Base-by-base conservation (phyloP, 83 land plant species). In the Diphasiastrum complanatum region DNA sequence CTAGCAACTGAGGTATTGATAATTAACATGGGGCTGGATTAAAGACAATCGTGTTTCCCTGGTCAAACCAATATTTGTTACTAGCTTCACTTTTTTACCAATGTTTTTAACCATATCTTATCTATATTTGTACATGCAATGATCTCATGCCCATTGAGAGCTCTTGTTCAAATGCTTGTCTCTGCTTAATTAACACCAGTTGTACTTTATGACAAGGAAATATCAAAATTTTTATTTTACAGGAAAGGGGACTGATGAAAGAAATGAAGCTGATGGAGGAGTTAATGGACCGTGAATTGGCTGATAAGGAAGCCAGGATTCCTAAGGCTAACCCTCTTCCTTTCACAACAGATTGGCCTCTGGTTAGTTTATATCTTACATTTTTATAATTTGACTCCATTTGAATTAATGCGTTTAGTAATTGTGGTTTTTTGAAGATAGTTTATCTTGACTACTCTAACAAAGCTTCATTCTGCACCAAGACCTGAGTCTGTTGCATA, bases 261-360 rank as follows among this genome's bases (percentile, higher is more conserved):
- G 83, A 86, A 63, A 80, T 62, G 65, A 82, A 63, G 48, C 65
- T 89, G 35, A 60, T 72, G 26, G 56, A 47, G 41, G 89, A 86
- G 63, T 38, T 89, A n/a, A 22, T 64, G 25, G 83, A 82, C n/a
- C 70, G 81, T 40, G 79, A 84, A 43, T 38, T 75, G 67, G 82
- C 78, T 51, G 92, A 84, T 31, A 77, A 80, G 32, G 78, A 71
- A 62, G 78, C 85, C 10, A 74, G 89, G 36, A 58, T 89, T 47
- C 96, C 86, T 0, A 93, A 77, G 75, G 99, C 99, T 5, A 77
- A 67, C 33, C 99, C 99, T 4, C 74, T 86, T 51, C 99, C 99
- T 14, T 93, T 74, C 47, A 84, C 96, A 20, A 93, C 89, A 38
- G 96, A 93, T 50, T 79, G 60, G 32, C 97, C 99, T 14, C 81